Conservation (phyloP, 2,329 filamentous ascomycete genomes). For the Venturia asperata region DNA sequence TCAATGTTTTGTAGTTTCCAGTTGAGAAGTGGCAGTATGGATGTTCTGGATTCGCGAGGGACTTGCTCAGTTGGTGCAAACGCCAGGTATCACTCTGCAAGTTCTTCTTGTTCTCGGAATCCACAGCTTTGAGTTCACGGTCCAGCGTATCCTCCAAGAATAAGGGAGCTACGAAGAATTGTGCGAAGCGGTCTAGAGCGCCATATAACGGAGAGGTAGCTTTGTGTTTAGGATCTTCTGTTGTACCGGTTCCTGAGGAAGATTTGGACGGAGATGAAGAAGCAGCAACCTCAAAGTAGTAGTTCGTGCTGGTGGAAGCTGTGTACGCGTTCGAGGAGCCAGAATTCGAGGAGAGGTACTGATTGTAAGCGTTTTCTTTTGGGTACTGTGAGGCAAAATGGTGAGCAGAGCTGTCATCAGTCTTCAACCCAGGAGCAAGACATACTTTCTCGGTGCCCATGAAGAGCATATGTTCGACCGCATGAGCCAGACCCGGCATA, state of each 20-base stretch:
- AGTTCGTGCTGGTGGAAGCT: constrained; percentile 88
- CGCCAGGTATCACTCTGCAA: constrained; percentile 86
- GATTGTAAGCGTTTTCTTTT: constrained; percentile 88
- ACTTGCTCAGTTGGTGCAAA: constrained; percentile 79
- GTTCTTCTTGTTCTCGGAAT: constrained; percentile 98
- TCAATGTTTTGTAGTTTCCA: constrained; percentile 78
- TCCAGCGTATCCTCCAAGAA: constrained; percentile 81
- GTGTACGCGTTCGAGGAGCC: constrained; percentile 95
- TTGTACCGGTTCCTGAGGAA: constrained; percentile 32
- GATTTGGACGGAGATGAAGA: constrained; percentile 50
- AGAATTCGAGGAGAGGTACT: constrained; percentile 83
- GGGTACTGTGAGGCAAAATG: constrained; percentile 56
- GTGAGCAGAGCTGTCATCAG: background rate
- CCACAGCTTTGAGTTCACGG: constrained; percentile 78
- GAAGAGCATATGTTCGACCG: constrained; percentile 91
- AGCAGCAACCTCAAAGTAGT: constrained; percentile 91
- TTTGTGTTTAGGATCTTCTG: constrained; percentile 30
- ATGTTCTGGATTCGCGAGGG: constrained; percentile 77
- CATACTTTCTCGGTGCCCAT: constrained; percentile 92
- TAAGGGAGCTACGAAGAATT: constrained; percentile 85
- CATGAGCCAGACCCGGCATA: constrained; percentile 92
- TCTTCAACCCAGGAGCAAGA: background rate
- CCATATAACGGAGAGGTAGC: constrained; percentile 62
- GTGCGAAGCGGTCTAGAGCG: constrained; percentile 82
- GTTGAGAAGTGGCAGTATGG: constrained; percentile 90